These are phyloP conservation scores for Zygoascus meyerae DNA, from an alignment of 1,139 yeast species.

Conservation along the genomic window DNA sequence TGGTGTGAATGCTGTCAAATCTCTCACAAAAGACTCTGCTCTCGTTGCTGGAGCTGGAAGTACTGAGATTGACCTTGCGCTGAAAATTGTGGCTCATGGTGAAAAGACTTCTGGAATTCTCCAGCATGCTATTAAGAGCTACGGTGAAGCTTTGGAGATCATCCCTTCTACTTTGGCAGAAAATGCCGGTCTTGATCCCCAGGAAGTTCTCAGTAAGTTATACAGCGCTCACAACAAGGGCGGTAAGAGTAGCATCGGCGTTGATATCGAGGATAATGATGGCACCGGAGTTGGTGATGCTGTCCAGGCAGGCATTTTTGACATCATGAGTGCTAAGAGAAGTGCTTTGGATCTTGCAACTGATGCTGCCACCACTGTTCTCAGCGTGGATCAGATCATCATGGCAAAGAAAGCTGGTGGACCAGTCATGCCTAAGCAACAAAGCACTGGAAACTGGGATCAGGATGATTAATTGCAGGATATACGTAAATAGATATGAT, in stretches of 20 bases:
- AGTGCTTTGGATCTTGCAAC: conserved; percentile 92
- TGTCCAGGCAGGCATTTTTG: conserved; percentile 63
- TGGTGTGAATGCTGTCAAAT: conserved; percentile 89
- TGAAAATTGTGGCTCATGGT: conserved; percentile 74
- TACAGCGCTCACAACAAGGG: conserved; percentile 69
- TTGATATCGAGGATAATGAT: conserved; percentile 64
- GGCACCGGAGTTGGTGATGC: conserved; percentile 70
- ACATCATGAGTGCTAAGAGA: conserved; percentile 71
- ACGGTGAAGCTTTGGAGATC: conserved; percentile 91
- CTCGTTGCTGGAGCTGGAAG: conserved; percentile 97
- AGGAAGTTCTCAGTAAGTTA: conserved; percentile 78
- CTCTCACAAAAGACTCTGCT: conserved; percentile 71
- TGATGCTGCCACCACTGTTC: conserved; percentile 87
- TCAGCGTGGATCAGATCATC: conserved; percentile 85
- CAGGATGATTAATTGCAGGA: conserved; percentile 59
- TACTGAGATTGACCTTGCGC: conserved; percentile 83
- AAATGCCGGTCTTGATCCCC: conserved; percentile 87
- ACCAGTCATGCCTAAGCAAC: conserved; percentile 84
- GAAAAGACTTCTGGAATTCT: conserved; percentile 90
- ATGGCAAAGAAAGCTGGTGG: conserved; percentile 98
- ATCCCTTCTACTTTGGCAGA: conserved; percentile 90
- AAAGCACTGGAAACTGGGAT: conserved; percentile 95
- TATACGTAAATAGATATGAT: too few species aligned
- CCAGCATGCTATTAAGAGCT: conserved; percentile 90
- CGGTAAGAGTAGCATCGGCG: conserved; percentile 27